Evolutionary conservation across 257 asterid species (phyloP).

Genomic region (Solanum rostratum): DNA sequence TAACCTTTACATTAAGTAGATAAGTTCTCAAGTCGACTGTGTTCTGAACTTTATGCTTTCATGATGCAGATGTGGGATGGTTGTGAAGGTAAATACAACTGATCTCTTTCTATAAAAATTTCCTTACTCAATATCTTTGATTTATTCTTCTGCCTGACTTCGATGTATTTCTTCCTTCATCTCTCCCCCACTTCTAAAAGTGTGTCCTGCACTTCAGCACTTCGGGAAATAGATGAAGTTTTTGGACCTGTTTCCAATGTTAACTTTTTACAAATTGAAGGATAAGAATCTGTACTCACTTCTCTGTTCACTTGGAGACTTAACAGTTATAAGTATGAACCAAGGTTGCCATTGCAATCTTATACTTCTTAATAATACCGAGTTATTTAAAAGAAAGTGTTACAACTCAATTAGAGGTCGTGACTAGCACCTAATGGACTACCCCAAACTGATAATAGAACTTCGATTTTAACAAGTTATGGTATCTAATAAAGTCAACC

Average conservation of each 20-base stretch:
- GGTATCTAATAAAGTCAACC: background rate
- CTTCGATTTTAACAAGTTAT: background rate
- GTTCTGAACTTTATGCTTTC: background rate
- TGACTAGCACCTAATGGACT: background rate
- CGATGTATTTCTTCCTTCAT: background rate
- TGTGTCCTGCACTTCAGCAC: background rate
- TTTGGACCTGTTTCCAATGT: background rate
- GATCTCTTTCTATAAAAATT: background rate
- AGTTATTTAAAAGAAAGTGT: background rate
- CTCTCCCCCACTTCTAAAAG: background rate
- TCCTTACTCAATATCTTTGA: background rate
- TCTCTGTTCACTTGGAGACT: background rate
- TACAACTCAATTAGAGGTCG: background rate
- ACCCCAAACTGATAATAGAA: background rate
- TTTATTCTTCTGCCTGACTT: background rate
- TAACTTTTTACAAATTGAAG: background rate
- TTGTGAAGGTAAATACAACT: conserved; percentile 54
- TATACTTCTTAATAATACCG: background rate
- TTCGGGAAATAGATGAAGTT: background rate
- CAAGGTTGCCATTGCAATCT: background rate
- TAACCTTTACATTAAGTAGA: background rate
- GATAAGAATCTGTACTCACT: background rate
- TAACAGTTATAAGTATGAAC: background rate
- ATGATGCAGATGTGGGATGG: conserved; percentile 74
- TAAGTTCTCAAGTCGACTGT: background rate